These are phyloP conservation scores for Colletotrichum viniferum DNA, from an alignment of 2,329 filamentous ascomycete species.

Conservation along the genomic window DNA sequence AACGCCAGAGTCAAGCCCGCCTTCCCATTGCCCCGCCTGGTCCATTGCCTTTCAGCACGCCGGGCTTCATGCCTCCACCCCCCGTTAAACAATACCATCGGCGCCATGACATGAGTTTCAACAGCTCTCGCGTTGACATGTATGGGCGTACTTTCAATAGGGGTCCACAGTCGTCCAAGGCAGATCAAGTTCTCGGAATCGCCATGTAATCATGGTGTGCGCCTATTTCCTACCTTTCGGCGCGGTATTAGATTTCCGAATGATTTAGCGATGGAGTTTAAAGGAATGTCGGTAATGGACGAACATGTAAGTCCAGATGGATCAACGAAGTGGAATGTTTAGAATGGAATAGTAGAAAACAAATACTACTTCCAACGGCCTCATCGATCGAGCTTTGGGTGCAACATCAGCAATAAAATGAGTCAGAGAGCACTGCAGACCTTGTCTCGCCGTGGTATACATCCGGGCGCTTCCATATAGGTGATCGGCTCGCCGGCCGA, in stretches of 20 bases:
- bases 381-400: not conserved
- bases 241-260: not conserved
- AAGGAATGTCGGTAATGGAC: not conserved
- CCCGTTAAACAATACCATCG: not conserved
- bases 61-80: not conserved
- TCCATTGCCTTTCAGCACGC: not conserved
- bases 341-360: not conserved
- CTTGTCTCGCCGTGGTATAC: not conserved
- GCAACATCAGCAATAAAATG: not conserved
- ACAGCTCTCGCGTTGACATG: not conserved
- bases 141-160: not conserved
- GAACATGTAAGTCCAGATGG: not conserved
- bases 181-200: slow-evolving; percentile 9
- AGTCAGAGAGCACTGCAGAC: not conserved
- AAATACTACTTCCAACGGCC: not conserved
- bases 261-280: not conserved
- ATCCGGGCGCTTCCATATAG: not conserved
- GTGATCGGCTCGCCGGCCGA: not conserved
- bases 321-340: not conserved
- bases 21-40: not conserved
- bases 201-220: not conserved
- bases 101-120: not conserved
- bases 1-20: not conserved
- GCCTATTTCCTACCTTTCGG: not conserved
- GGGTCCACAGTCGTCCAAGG: not conserved